These are phyloP conservation scores for Diospyros lotus DNA, from an alignment of 148 eudicot genomes.

Conservation along the genomic window DNA sequence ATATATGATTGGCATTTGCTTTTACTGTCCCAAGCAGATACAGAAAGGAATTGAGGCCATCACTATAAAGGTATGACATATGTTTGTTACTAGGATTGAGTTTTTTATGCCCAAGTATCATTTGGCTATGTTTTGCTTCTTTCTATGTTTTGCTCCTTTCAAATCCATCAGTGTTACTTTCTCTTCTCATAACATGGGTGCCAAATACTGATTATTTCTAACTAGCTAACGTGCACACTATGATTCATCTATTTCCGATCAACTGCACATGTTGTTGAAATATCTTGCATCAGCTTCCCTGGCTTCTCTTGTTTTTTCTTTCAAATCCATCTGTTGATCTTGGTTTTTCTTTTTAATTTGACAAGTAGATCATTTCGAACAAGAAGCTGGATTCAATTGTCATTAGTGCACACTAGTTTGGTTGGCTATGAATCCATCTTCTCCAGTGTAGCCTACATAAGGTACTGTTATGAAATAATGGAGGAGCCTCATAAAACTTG, in stretches of 20 bases:
- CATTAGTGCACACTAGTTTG: neutral
- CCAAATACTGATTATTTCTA: no score
- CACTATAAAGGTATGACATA: conserved; percentile 67
- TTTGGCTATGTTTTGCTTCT: neutral
- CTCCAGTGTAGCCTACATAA: neutral
- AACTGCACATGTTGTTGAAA: no score
- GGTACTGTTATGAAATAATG: no score
- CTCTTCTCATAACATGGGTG: no score
- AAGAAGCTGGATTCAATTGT: neutral
- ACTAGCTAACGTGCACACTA: no score
- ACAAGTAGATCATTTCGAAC: neutral
- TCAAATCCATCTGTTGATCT: no score
- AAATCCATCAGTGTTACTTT: no score
- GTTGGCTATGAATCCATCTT: neutral
- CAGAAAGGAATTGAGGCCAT: conserved; percentile 62
- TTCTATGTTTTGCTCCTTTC: neutral
- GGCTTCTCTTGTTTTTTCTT: no score
- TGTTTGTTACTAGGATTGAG: neutral
- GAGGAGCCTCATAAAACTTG: neutral
- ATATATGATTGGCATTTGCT: conserved; percentile 12
- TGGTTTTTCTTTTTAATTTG: no score
- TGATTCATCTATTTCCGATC: no score
- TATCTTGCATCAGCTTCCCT: no score
- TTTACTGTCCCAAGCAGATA: conserved; percentile 45
- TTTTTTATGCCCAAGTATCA: neutral